These are phyloP conservation scores for Fusarium equiseti DNA, from an alignment of 2,329 filamentous ascomycete genomes.

Conservation along the genomic window DNA sequence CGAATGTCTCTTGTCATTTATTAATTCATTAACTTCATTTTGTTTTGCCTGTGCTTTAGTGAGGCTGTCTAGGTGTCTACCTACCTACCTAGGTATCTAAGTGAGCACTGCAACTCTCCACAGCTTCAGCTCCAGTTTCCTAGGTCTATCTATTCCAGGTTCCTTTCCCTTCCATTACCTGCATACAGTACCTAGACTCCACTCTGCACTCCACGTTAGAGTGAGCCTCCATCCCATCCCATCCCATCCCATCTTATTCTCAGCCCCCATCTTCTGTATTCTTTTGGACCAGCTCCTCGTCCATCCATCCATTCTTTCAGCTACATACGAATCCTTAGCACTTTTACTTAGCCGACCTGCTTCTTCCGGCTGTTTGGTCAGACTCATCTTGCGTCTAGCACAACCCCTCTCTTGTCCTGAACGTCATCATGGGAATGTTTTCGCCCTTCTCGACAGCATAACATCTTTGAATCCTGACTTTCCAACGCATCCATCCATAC, in stretches of 20 bases:
- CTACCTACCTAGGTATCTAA: background rate
- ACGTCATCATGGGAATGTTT: constrained; percentile 27
- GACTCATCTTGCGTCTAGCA: background rate
- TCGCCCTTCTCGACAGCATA: constrained; percentile 25
- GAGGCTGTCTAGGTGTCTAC: background rate
- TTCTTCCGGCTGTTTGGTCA: constrained; percentile 22
- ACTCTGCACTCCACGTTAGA: constrained; percentile 37
- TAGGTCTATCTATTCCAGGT: background rate
- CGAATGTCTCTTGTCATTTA: background rate
- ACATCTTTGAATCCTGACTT: constrained; percentile 19
- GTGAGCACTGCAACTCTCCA: background rate
- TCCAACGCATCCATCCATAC: background rate
- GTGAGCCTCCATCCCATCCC: constrained; percentile 22
- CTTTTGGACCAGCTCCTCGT: constrained; percentile 1
- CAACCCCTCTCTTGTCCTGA: constrained; percentile 13
- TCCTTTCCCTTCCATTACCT: constrained; percentile 27
- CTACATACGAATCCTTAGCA: constrained; percentile 8
- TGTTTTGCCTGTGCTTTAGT: background rate
- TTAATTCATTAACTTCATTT: background rate
- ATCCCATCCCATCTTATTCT: background rate
- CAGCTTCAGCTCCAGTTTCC: constrained; percentile 20
- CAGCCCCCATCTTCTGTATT: constrained; percentile 1
- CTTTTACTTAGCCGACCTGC: constrained; percentile 14
- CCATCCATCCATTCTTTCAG: constrained; percentile 13
- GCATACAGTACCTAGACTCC: constrained; percentile 32